phyloP scores from a whole-genome alignment of 768 basidiomycete genomes.

The Termitomyces heimii region DNA sequence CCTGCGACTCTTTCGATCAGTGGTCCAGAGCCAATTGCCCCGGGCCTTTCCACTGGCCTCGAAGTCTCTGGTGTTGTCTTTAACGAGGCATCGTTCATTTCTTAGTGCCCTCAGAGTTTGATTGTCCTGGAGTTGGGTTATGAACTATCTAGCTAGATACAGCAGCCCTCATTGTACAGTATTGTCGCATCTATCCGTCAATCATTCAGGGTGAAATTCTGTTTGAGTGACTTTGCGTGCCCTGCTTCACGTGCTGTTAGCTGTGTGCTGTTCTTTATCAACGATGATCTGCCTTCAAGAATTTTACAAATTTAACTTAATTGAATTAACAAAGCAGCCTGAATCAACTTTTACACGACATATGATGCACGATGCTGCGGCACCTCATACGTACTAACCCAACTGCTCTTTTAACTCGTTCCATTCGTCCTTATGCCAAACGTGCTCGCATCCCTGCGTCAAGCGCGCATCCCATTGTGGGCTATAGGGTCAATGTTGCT shows the following conservation, averaged over 20 bases:
- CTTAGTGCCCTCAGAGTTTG: background rate
- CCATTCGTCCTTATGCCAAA: conserved; percentile 6
- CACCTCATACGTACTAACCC: conserved; percentile 26
- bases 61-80: conserved; percentile 70
- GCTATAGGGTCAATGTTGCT: conserved; percentile 1
- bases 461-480: background rate
- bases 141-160: conserved; percentile 35
- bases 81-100: conserved; percentile 91
- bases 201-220: background rate
- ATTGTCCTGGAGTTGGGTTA: background rate
- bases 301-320: background rate
- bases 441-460: background rate
- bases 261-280: background rate
- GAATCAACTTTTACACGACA: background rate
- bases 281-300: background rate
- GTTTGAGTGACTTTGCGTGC: background rate
- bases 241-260: background rate
- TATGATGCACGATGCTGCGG: conserved; percentile 51
- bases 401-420: conserved; percentile 8
- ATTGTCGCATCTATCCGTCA: background rate
- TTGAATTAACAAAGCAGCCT: background rate
- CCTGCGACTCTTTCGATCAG: conserved; percentile 36
- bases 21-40: conserved; percentile 33
- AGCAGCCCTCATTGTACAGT: background rate
- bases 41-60: conserved; percentile 33